A percentile compares a stretch with the other conserved stretches of the same genome.
phyloP scores from a whole-genome alignment of 2,329 filamentous ascomycete species.

The Trichothecium sympodiale region DNA sequence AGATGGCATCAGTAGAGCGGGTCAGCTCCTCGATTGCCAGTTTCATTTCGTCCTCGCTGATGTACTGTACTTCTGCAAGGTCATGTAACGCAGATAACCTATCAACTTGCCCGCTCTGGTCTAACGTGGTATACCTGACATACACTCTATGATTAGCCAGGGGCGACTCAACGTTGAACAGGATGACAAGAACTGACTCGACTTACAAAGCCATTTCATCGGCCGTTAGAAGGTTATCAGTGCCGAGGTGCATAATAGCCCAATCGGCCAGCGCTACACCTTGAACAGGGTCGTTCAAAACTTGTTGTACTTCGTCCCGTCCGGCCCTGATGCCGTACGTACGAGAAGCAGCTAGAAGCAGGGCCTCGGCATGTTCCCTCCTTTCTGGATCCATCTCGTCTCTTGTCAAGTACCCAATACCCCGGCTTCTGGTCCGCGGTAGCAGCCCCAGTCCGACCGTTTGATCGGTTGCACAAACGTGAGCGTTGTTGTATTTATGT shows the following conservation, averaged over 20 bases:
- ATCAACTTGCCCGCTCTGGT: slow-evolving; percentile 36
- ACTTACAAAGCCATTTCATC: slow-evolving; percentile 44
- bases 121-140: slow-evolving; percentile 37
- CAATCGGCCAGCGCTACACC: slow-evolving; percentile 31
- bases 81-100: slow-evolving; percentile 32
- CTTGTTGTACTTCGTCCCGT: slow-evolving; percentile 25
- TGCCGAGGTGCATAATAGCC: slow-evolving; percentile 34
- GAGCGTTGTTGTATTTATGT: too few relatives aligned
- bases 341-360: slow-evolving; percentile 21
- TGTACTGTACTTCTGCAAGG: slow-evolving; percentile 33
- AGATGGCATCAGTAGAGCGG: slow-evolving; percentile 51
- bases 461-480: too few relatives aligned
- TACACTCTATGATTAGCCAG: slow-evolving; percentile 9
- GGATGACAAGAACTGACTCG: neutral
- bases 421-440: neutral
- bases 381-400: slow-evolving; percentile 14
- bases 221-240: slow-evolving; percentile 40
- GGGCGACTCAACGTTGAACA: slow-evolving; percentile 7
- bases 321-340: slow-evolving; percentile 18
- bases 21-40: slow-evolving; percentile 53
- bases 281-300: slow-evolving; percentile 21
- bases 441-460: too few relatives aligned
- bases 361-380: slow-evolving; percentile 18
- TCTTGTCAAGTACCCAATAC: slow-evolving; percentile 1
- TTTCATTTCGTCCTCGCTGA: slow-evolving; percentile 49